Evolutionary conservation across 2,329 filamentous ascomycete genomes (phyloP).

Genomic region (Aspergillus pseudonomiae): DNA sequence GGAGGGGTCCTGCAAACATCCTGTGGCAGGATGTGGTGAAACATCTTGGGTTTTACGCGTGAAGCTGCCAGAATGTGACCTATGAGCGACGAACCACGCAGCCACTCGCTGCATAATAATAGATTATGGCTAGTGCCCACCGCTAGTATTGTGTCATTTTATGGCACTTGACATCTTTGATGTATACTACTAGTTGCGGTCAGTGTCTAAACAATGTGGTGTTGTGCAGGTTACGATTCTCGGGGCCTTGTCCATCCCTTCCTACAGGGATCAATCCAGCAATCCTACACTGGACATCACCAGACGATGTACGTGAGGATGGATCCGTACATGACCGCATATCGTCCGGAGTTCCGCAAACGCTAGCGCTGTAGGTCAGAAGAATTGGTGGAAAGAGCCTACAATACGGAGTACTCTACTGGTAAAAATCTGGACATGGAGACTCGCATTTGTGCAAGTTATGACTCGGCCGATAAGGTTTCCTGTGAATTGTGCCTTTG

Average conservation of each 20-base stretch:
- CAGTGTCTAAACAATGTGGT: neutral
- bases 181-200: neutral
- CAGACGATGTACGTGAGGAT: neutral
- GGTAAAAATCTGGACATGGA: neutral
- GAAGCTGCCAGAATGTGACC: neutral
- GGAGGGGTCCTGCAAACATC: neutral
- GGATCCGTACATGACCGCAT: neutral
- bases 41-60: neutral
- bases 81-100: neutral
- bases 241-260: neutral
- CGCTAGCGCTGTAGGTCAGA: neutral
- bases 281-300: neutral
- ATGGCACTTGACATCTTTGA: neutral
- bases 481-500: neutral
- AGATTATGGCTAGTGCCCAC: neutral
- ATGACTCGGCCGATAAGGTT: neutral
- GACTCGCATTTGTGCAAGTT: neutral
- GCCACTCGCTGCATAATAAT: neutral
- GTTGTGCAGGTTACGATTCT: neutral
- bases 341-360: neutral
- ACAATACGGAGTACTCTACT: neutral
- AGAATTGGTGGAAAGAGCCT: neutral
- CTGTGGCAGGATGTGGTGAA: neutral
- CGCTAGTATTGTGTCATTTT: neutral
- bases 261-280: neutral